Evolutionary conservation across 208 protist genomes (phyloP).

Genomic region (Leishmania tarentolae): DNA sequence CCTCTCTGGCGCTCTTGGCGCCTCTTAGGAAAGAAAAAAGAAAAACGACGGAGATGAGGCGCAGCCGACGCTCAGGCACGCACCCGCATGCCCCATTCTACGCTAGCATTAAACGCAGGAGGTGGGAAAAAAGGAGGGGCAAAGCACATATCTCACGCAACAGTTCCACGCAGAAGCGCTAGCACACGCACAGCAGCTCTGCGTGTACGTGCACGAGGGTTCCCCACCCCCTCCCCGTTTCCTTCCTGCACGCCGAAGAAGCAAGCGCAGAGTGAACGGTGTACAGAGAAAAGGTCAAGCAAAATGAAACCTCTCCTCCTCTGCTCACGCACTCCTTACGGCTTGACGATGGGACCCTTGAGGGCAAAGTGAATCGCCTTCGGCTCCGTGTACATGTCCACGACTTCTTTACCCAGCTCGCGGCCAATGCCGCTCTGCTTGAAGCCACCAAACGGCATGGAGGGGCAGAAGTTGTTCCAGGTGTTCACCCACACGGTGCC

Average conservation of each 20-base stretch:
- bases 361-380: conserved; percentile 72
- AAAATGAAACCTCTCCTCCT: neutral
- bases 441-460: conserved; percentile 86
- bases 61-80: neutral
- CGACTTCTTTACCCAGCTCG: conserved; percentile 70
- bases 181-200: neutral
- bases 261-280: neutral
- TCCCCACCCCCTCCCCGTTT: neutral
- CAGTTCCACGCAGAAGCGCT: neutral
- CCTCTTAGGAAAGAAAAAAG: neutral
- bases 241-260: neutral
- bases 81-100: neutral
- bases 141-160: neutral
- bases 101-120: neutral
- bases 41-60: neutral
- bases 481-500: conserved; percentile 91
- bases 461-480: conserved; percentile 80
- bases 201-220: neutral
- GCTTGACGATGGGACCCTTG: conserved; percentile 62
- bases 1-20: neutral
- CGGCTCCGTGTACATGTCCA: conserved; percentile 76
- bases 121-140: neutral
- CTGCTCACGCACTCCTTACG: conserved; percentile 27
- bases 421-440: conserved; percentile 88
- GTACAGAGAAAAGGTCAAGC: neutral